These are phyloP conservation scores for Poronia punctata DNA, from an alignment of 495 filamentous ascomycete genomes.

Conservation along the genomic window DNA sequence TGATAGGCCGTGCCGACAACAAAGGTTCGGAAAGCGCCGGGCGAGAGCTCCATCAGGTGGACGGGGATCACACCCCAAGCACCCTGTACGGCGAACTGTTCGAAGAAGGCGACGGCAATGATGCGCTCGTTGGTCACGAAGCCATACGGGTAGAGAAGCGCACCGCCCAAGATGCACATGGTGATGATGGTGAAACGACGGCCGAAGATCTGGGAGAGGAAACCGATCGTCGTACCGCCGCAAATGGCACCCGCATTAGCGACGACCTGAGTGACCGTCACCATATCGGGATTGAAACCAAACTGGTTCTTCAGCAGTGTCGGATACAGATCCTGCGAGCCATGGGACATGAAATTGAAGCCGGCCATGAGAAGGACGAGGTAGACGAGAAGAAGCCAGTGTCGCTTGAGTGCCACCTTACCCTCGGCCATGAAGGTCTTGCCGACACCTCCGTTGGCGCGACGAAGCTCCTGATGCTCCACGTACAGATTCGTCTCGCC, in stretches of 20 bases:
- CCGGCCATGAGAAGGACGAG: conserved; percentile 81
- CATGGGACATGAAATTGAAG: conserved; percentile 93
- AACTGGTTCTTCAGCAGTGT: conserved; percentile 77
- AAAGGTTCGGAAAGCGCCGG: conserved; percentile 75
- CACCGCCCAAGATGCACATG: conserved; percentile 69
- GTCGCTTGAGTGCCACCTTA: conserved; percentile 63
- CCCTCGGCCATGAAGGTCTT: conserved; percentile 67
- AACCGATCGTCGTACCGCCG: conserved; percentile 72
- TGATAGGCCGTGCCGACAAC: conserved; percentile 80
- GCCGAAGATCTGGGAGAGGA: conserved; percentile 73
- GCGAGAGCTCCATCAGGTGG: conserved; percentile 81
- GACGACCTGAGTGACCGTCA: conserved; percentile 79
- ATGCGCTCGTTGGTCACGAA: conserved; percentile 54
- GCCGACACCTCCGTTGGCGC: conserved; percentile 40
- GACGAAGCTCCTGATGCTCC: conserved; percentile 54
- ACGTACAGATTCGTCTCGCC: conserved; percentile 68
- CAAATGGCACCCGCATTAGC: conserved; percentile 76
- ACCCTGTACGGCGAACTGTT: conserved; percentile 85
- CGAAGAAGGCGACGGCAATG: conserved; percentile 83
- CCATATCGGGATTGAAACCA: conserved; percentile 58
- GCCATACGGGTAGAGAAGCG: conserved; percentile 74
- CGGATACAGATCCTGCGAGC: conserved; percentile 86
- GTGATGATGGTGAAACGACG: conserved; percentile 75
- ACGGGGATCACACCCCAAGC: conserved; percentile 82
- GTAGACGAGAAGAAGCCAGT: conserved; percentile 76